phyloP scores from a whole-genome alignment of 352 stramenopile genomes.

The Blastocystis sp. region DNA sequence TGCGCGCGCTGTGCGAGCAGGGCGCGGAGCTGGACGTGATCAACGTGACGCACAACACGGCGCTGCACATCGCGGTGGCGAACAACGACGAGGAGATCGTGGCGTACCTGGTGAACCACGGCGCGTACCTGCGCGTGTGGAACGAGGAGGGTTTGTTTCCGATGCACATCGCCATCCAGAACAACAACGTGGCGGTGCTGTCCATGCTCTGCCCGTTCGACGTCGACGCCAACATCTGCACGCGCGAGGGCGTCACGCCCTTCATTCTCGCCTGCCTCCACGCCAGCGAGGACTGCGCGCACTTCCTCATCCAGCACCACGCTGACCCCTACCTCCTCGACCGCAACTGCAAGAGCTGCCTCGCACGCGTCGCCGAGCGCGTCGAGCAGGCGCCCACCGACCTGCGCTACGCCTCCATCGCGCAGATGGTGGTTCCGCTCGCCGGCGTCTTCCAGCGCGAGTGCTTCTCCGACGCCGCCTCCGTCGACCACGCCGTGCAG shows the following conservation, averaged over 20 bases:
- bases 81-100: constrained; percentile 59
- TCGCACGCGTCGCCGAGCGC: not conserved
- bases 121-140: constrained; percentile 56
- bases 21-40: constrained; percentile 38
- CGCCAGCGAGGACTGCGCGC: not conserved
- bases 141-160: constrained; percentile 64
- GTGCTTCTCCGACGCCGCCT: not conserved
- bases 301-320: constrained; percentile 33
- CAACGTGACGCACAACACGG: not conserved
- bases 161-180: constrained; percentile 58
- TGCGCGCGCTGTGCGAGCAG: constrained; percentile 40
- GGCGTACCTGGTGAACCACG: constrained; percentile 45
- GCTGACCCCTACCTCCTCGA: constrained; percentile 57
- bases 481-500: not conserved
- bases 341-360: not conserved
- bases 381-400: not conserved
- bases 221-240: constrained; percentile 46
- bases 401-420: not conserved
- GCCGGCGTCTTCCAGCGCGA: not conserved
- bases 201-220: constrained; percentile 20
- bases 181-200: not conserved
- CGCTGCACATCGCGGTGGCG: constrained; percentile 57
- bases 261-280: constrained; percentile 34
- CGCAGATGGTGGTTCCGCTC: not conserved
- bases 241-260: constrained; percentile 31